phyloP scores from a whole-genome alignment of 2,329 filamentous ascomycete genomes.

The Colletotrichum sp. region DNA sequence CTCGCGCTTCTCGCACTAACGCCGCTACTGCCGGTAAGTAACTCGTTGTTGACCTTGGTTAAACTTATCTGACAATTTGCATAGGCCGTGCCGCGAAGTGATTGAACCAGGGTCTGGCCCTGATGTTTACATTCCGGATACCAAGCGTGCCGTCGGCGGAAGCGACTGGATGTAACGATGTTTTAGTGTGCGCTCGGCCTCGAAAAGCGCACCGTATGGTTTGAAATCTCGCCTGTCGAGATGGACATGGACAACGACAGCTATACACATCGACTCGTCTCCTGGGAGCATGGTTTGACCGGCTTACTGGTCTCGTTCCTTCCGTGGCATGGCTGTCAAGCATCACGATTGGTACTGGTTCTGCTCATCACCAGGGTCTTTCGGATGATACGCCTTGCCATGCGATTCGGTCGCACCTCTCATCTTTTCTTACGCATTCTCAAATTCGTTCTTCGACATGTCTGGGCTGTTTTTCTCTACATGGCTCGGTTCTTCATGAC shows the following conservation, averaged over 20 bases:
- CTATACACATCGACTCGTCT: slow-evolving; percentile 22
- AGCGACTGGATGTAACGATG: slow-evolving; percentile 95
- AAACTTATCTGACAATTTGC: slow-evolving; percentile 75
- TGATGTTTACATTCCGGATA: slow-evolving; percentile 71
- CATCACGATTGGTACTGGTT: slow-evolving; percentile 22
- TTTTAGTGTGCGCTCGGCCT: slow-evolving; percentile 81
- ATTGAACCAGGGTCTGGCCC: slow-evolving; percentile 69
- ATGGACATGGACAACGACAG: slow-evolving; percentile 38
- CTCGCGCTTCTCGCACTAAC: slow-evolving; percentile 69
- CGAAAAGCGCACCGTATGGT: slow-evolving; percentile 65
- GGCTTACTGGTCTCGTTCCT: slow-evolving; percentile 4
- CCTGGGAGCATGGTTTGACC: slow-evolving; percentile 25
- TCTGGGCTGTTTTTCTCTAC: slow-evolving; percentile 27
- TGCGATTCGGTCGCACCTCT: slow-evolving; percentile 40
- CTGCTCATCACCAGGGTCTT: slow-evolving; percentile 19
- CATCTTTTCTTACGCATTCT: slow-evolving; percentile 34
- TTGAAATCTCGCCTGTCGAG: slow-evolving; percentile 47
- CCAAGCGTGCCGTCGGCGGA: slow-evolving; percentile 77
- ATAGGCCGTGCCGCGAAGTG: slow-evolving; percentile 84
- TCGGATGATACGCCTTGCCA: slow-evolving; percentile 28
- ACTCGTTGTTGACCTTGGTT: slow-evolving; percentile 60
- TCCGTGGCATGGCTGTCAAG: slow-evolving; percentile 18
- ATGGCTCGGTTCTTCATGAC: slow-evolving; percentile 37
- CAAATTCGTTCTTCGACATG: slow-evolving; percentile 48
- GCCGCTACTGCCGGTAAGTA: slow-evolving; percentile 68